Evolutionary conservation across 192 early-diverging fungal genomes (phyloP).

Genomic region (Mortierella antarctica): DNA sequence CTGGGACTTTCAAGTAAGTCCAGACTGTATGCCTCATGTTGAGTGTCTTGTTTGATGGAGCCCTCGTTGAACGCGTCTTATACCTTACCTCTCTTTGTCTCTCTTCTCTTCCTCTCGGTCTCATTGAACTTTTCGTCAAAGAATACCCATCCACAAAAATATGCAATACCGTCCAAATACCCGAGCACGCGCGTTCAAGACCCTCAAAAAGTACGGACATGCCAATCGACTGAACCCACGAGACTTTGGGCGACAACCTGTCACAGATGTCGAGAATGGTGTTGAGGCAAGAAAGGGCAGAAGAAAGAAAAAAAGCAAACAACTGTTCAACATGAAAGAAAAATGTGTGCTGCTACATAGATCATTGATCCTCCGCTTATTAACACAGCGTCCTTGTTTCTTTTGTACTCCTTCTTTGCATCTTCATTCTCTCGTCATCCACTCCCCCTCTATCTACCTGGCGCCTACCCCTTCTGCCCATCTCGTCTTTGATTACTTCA

Average conservation of each 20-base stretch:
- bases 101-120: not conserved
- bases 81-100: not conserved
- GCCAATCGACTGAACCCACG: slow-evolving; percentile 25
- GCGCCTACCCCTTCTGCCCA: not conserved
- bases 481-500: slow-evolving; percentile 30
- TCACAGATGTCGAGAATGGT: slow-evolving; percentile 57
- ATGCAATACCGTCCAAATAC: slow-evolving; percentile 33
- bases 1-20: slow-evolving; percentile 6
- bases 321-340: too few relatives aligned
- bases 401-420: not conserved
- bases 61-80: too few relatives aligned
- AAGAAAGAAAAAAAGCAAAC: too few relatives aligned
- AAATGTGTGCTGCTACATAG: too few relatives aligned
- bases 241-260: slow-evolving; percentile 36
- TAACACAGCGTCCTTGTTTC: not conserved
- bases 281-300: slow-evolving; percentile 28
- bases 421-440: not conserved
- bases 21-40: not conserved
- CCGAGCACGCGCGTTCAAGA: slow-evolving; percentile 25
- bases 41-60: too few relatives aligned
- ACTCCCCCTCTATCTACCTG: too few relatives aligned
- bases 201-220: slow-evolving; percentile 45
- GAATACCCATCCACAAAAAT: slow-evolving; percentile 47
- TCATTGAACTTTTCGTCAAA: not conserved
- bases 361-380: too few relatives aligned